Evolutionary conservation across 495 filamentous ascomycete species (phyloP).

Genomic region (Hypoxylon perforatum): DNA sequence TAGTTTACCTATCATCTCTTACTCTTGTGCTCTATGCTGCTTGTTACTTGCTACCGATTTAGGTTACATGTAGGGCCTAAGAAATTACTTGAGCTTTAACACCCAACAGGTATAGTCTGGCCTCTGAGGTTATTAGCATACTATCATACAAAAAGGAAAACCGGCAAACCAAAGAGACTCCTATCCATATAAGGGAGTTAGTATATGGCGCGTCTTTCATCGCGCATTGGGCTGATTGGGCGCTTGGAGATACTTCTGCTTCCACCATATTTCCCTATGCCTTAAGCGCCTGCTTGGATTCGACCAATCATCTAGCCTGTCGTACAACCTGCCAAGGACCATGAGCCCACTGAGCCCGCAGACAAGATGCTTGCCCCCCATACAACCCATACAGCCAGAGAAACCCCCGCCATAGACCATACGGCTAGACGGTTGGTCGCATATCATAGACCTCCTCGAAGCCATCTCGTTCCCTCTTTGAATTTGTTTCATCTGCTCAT

Average conservation of each 20-base stretch:
- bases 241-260: conserved; percentile 38
- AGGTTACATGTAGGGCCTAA: not conserved
- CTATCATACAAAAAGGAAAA: conserved; percentile 14
- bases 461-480: conserved; percentile 26
- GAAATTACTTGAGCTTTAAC: conserved; percentile 6
- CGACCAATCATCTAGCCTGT: conserved; percentile 35
- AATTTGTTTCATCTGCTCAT: conserved; percentile 34
- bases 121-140: not conserved
- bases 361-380: conserved; percentile 28
- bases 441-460: conserved; percentile 40
- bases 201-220: conserved; percentile 24
- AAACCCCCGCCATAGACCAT: conserved; percentile 26
- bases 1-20: conserved; percentile 1
- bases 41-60: not conserved
- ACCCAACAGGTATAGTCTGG: not conserved
- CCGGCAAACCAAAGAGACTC: conserved; percentile 13
- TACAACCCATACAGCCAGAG: too few relatives aligned
- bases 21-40: not conserved
- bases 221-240: conserved; percentile 36
- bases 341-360: conserved; percentile 27
- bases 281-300: conserved; percentile 36
- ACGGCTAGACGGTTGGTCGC: conserved; percentile 36
- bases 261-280: conserved; percentile 41
- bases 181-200: conserved; percentile 26
- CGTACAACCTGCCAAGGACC: conserved; percentile 27